phyloP scores from a whole-genome alignment of 495 filamentous ascomycete species.

The Penicillium lagena region DNA sequence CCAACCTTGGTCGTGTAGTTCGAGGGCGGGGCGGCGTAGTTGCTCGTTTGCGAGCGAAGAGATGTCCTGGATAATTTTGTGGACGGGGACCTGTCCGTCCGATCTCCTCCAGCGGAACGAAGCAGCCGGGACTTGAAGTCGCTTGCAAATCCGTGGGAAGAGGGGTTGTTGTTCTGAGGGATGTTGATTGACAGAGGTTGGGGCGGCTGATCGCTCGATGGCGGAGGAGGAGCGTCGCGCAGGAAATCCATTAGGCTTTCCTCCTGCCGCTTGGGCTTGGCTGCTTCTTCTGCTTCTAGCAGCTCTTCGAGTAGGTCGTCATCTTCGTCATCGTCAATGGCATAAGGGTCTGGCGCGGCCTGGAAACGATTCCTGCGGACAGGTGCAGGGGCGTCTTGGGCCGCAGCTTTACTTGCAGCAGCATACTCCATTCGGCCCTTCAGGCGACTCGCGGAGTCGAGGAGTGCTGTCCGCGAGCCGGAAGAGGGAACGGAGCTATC shows the following conservation, averaged over 20 bases:
- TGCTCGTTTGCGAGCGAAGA: constrained; percentile 24
- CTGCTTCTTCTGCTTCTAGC: constrained; percentile 21
- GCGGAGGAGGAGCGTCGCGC: constrained; percentile 65
- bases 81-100: constrained; percentile 15
- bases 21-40: constrained; percentile 10
- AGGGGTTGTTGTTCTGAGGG: not conserved
- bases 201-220: constrained; percentile 39
- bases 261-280: constrained; percentile 42
- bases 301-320: constrained; percentile 65
- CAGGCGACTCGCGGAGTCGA: constrained; percentile 32
- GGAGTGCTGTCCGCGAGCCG: constrained; percentile 53
- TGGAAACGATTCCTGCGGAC: constrained; percentile 54
- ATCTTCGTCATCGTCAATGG: constrained; percentile 80
- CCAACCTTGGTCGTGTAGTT: constrained; percentile 37
- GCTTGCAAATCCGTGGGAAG: constrained; percentile 34
- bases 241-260: constrained; percentile 87
- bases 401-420: constrained; percentile 2
- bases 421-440: constrained; percentile 13
- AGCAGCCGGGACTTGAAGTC: constrained; percentile 59
- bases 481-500: constrained; percentile 44
- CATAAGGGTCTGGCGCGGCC: constrained; percentile 82
- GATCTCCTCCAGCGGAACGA: constrained; percentile 22
- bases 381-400: constrained; percentile 19
- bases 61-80: constrained; percentile 27
- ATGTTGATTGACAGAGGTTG: constrained; percentile 24